Percentiles rank a stretch among this genome's conserved stretches.
Evolutionary conservation across 1,284 basidiomycete species (phyloP).

Genomic region (Pyrrhoderma lamaoense): DNA sequence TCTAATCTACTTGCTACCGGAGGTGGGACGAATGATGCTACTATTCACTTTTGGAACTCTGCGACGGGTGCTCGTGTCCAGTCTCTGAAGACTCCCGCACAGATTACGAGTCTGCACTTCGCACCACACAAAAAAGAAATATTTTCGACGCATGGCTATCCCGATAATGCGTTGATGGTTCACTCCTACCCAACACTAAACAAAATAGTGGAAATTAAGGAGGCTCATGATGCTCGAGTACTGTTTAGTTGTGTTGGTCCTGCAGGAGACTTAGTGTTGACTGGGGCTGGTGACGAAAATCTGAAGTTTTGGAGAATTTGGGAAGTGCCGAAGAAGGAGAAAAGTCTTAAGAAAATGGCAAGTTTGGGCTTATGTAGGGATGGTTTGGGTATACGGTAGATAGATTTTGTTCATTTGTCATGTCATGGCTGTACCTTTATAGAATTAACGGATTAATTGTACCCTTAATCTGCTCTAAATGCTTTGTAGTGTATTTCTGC

Average conservation of each 20-base stretch:
- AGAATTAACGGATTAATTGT: too few relatives aligned
- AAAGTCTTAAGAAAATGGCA: too few relatives aligned
- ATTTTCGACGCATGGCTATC: constrained; percentile 90
- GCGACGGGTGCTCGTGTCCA: constrained; percentile 86
- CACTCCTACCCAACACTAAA: constrained; percentile 66
- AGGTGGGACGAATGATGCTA: constrained; percentile 91
- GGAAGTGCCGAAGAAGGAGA: constrained; percentile 40
- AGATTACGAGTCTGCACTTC: constrained; percentile 91
- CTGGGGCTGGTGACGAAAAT: constrained; percentile 89
- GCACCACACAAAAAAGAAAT: constrained; percentile 87
- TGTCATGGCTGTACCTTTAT: too few relatives aligned
- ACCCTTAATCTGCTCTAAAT: too few relatives aligned
- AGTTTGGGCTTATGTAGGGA: too few relatives aligned
- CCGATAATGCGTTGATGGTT: constrained; percentile 63
- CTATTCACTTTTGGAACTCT: constrained; percentile 90
- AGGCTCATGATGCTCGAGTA: constrained; percentile 87
- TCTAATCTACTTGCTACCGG: constrained; percentile 87
- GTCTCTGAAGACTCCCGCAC: constrained; percentile 76
- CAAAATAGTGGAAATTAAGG: constrained; percentile 80
- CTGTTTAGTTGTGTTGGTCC: constrained; percentile 82
- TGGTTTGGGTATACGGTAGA: too few relatives aligned
- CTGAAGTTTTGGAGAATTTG: constrained; percentile 88
- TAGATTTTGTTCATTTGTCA: too few relatives aligned
- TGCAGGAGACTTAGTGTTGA: constrained; percentile 83
- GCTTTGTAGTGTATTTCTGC: too few relatives aligned